These are phyloP conservation scores for Penicillium antarcticum DNA, from an alignment of 495 filamentous ascomycete genomes.

Conservation along the genomic window DNA sequence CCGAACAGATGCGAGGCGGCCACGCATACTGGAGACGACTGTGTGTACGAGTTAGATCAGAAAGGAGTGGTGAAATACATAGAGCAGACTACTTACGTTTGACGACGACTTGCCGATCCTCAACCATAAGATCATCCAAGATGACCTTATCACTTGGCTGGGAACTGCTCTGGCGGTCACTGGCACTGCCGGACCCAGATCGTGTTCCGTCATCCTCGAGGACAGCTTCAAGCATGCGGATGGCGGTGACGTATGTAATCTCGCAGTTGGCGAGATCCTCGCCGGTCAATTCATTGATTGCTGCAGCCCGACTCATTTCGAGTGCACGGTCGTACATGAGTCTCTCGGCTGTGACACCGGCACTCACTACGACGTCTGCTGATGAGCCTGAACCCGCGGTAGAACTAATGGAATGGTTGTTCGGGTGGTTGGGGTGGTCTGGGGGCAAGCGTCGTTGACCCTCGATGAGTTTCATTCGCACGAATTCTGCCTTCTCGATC, in stretches of 20 bases:
- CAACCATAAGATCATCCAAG: constrained; percentile 59
- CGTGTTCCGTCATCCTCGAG: constrained; percentile 73
- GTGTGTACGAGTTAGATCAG: constrained; percentile 22
- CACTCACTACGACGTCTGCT: constrained; percentile 63
- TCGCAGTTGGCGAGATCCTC: constrained; percentile 88
- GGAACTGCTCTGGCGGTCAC: constrained; percentile 20
- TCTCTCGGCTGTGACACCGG: constrained; percentile 88
- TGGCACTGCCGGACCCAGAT: constrained; percentile 26
- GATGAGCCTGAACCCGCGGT: constrained; percentile 48
- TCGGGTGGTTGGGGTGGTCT: constrained; percentile 83
- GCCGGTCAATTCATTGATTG: constrained; percentile 90
- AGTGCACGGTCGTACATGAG: constrained; percentile 97
- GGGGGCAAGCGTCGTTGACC: constrained; percentile 79
- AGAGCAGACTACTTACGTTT: constrained; percentile 54
- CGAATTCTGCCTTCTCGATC: constrained; percentile 89
- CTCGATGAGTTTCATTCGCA: constrained; percentile 80
- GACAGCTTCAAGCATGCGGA: constrained; percentile 90
- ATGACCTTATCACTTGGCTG: constrained; percentile 39
- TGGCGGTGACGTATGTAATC: constrained; percentile 87
- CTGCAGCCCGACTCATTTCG: constrained; percentile 92
- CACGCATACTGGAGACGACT: constrained; percentile 62
- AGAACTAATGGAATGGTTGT: constrained; percentile 60
- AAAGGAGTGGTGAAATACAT: background rate
- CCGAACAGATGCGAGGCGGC: constrained; percentile 50
- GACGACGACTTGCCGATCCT: constrained; percentile 68